Evolutionary conservation across 2,329 filamentous ascomycete genomes (phyloP), one percentile per base, ranked within the genome.

Genomic region (Penicillium sp.): DNA sequence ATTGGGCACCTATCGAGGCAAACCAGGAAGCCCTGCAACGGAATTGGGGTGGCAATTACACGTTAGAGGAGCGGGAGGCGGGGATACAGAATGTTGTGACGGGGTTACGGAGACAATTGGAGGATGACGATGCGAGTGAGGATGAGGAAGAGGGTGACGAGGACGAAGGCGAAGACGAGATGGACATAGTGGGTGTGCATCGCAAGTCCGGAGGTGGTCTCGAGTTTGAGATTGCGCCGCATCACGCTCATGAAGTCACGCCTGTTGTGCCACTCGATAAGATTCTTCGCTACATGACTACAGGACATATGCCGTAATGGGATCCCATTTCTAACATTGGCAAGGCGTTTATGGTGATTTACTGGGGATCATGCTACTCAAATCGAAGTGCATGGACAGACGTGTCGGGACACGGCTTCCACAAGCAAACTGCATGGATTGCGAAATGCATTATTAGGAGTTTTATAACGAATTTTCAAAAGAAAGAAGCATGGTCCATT

Each of bases 1-100:
- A 81, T 9, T 85, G 80, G 79, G 85, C 83, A 54, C 78, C 82
- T 2, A 71, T 79, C n/a, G 79, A 79, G 59, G 82, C 80, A 47
- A 83, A 83, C 50, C 72, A 75, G 65, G 77, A 78, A 68, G 81
- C 76, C 54, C 72, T 79, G 65, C 74, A 76, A 68, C 74, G 80
- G 75, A 80, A 87, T 66, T 85, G 82, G 69, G 80, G 81, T n/a
- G 88, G 90, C 59, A 83, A 88, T 60, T 95, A 88, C 74, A 94
- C 91, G 1, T 81, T 86, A 3, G 88, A 89, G 69, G 92, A 95
- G 80, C 83, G 85, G 56, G 86, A 85, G 61, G 72, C 75, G 61
- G 91, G 91, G 7, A 76, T 89, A 12, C 85, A 90, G 70, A 89
- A 87, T 68, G 89, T 93, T 50, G 83, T 88, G 40, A 94, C 91